Evolutionary conservation across 148 eudicot species (phyloP), one percentile per base, ranked within the genome.

Genomic region (Fagopyrum tataricum): DNA sequence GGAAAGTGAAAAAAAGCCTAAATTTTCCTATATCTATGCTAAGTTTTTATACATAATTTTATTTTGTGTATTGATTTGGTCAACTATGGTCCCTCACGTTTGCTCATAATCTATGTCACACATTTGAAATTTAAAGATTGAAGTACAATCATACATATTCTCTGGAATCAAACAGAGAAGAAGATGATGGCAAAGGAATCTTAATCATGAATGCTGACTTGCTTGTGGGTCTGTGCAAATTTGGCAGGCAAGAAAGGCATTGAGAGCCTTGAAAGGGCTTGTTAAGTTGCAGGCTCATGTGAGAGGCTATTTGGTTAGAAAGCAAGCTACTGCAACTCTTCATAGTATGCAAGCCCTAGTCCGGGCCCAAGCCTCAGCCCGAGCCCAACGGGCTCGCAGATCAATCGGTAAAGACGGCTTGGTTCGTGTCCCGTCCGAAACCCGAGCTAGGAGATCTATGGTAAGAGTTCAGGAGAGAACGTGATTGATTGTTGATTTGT

Each of bases 221-320:
- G 72, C 37, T 77, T 66, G 67, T 67, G 47, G 44, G 23, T 74
- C 20, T 52, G 44, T 72, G 4, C 13, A 42, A 48, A 44, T 73
- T 44, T 64, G 7, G 39, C 80, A 94, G 98, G 96, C 98, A 0
- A 77, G 97, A 55, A 94, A 86, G 81, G 98, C 98, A 13, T 81
- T 86, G 14, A 75, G 91, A 80, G 98, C 98, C 14, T 68, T 94
- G 4, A 94, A 82, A 79, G 91, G 93, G 7, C 86, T 94, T n/a
- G 98, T 94, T 55, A 94, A 91, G 72, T 58, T 94, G 64, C 98
- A 94, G 78, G 98, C 98, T 66, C 90, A 83, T 47, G 96, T 94
- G 44, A 72, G 98, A 71, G 98, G 98, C 41, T 94, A 77, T 67
- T 87, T 94, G 13, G 98, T 94, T 0, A 76, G 98, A 31, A 94